Conservation (phyloP, 2,329 filamentous ascomycete genomes). For the Septoria petroselini region DNA sequence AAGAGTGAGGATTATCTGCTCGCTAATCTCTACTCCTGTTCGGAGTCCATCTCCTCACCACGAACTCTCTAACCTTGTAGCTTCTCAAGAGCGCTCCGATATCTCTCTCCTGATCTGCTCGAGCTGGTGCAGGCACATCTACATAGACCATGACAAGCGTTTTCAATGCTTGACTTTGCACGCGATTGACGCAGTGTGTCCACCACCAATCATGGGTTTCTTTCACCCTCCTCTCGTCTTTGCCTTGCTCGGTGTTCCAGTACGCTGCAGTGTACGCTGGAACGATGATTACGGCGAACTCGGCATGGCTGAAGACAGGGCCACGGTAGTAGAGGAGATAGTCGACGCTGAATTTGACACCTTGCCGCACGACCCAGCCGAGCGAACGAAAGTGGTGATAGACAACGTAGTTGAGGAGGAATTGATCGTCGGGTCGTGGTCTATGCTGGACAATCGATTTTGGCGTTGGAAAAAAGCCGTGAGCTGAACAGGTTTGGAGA, state of each 20-base stretch:
- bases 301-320: constrained; percentile 90
- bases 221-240: constrained; percentile 47
- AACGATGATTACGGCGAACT: constrained; percentile 82
- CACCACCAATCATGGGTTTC: constrained; percentile 65
- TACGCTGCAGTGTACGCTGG: constrained; percentile 73
- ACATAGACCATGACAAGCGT: constrained; percentile 87
- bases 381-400: constrained; percentile 96
- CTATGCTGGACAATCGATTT: constrained; percentile 59
- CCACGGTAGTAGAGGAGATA: constrained; percentile 92
- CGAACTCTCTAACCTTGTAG: constrained; percentile 77
- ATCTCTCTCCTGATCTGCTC: constrained; percentile 46
- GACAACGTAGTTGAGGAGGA: constrained; percentile 80
- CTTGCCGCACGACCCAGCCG: constrained; percentile 89
- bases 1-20: not conserved
- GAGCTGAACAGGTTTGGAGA: constrained; percentile 54
- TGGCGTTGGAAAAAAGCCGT: constrained; percentile 45
- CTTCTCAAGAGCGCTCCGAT: constrained; percentile 62
- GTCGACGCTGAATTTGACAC: constrained; percentile 92
- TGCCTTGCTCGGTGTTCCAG: constrained; percentile 57
- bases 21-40: constrained; percentile 67
- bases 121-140: constrained; percentile 71
- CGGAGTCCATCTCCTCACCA: constrained; percentile 77
- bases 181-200: constrained; percentile 85
- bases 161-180: constrained; percentile 86
- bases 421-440: constrained; percentile 68